Base-by-base conservation (phyloP, 164 flowering plant species). In the Houttuynia cordata region DNA sequence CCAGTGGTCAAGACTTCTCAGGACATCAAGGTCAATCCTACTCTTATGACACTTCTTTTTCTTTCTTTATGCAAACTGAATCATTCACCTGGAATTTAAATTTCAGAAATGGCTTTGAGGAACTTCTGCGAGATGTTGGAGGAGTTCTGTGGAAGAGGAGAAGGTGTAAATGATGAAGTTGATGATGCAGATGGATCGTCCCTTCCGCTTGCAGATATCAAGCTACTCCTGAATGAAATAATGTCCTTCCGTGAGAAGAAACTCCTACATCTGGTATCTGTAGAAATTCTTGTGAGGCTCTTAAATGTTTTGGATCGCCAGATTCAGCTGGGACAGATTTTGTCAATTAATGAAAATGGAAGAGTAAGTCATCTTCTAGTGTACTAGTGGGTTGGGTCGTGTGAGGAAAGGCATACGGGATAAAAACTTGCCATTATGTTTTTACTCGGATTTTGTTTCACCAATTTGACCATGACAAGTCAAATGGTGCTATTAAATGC, bases 271-370 rank as follows among this genome's bases (percentile, higher is more conserved):
- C 70, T 88, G 81, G 84, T 86, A 70, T 88, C 97, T 67, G 84
- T 78, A 64, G 91, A 85, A 64, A 68, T 61, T 71, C 89, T 93
- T 60, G 80, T 75, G 24, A 85, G 87, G 65, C 69, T 83, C 34
- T 71, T 93, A 54, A 81, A 62, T 64, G 80, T 85, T 68, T 71
- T 93, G 56, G 99, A 90, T 78, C 83, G 81, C 67, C 96, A 93
- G 65, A 85, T 93, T 74, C 99, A 80, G 71, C 80, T 79, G 14
- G 89, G 97, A 51, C 93, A 82, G 73, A 96, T 96, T 57, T 64
- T 91, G 58, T 88, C 95, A 0, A 60, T 93, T 58, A 80, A 77
- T 70, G 90, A 92, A 58, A 76, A 73, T 75, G 94, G 83, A 68
- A 73, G 70, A 76, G 99, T 93, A 79, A 84, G 97, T 78, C 19